Conservation (phyloP, 2,329 filamentous ascomycete genomes). For the Metarhizium robertsii region DNA sequence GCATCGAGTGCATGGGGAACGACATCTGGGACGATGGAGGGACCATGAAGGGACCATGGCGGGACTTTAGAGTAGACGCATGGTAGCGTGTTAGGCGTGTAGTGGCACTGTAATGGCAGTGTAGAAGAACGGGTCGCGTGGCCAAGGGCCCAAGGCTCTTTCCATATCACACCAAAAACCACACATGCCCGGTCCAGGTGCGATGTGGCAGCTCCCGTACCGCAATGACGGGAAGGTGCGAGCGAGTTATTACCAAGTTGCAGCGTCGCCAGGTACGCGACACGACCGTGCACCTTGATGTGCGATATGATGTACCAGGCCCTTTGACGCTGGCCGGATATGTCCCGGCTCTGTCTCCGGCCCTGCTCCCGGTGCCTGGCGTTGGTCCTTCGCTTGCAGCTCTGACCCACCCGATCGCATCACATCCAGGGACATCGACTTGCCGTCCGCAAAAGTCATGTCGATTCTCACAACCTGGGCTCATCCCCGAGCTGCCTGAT, state of each 20-base stretch:
- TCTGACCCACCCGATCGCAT: neutral
- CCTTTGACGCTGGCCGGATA: neutral
- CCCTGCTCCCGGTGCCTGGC: neutral
- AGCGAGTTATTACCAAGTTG: neutral
- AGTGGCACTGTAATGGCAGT: too few species aligned
- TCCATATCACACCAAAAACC: neutral
- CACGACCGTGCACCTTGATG: neutral
- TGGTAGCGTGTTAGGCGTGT: too few species aligned
- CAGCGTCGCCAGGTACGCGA: neutral
- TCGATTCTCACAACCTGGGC: neutral
- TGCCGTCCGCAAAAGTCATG: neutral
- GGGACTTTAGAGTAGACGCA: too few species aligned
- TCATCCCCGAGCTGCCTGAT: neutral
- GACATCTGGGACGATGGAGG: too few species aligned
- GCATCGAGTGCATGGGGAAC: too few species aligned
- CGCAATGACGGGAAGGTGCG: neutral
- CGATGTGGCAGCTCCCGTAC: neutral
- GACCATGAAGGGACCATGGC: too few species aligned
- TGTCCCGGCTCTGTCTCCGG: neutral
- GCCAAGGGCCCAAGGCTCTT: neutral
- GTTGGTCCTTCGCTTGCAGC: neutral
- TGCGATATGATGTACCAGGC: neutral
- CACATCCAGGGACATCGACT: neutral
- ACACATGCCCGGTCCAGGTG: neutral
- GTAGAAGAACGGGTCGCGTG: neutral